Evolutionary conservation across 495 filamentous ascomycete genomes (phyloP).

Genomic region (Penicillium longicatenatum): DNA sequence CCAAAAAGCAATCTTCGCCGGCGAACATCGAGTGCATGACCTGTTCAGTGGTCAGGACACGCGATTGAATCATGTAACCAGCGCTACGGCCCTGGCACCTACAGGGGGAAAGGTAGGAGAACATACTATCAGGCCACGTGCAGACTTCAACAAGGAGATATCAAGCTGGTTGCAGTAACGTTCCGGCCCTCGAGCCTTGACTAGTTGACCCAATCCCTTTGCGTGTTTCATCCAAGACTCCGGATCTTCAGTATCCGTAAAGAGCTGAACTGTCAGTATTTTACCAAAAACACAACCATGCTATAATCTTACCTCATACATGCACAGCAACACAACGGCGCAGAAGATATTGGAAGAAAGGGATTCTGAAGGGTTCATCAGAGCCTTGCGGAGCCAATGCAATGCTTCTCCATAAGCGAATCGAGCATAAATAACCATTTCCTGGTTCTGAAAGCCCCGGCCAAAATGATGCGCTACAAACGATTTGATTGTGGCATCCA

Average conservation of each 20-base stretch:
- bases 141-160: constrained; percentile 30
- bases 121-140: constrained; percentile 36
- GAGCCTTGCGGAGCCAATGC: constrained; percentile 25
- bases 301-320: constrained; percentile 33
- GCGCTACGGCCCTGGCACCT: neutral
- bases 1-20: constrained; percentile 33
- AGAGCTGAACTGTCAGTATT: constrained; percentile 25
- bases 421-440: constrained; percentile 33
- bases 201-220: constrained; percentile 34
- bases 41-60: constrained; percentile 14
- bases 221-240: constrained; percentile 43
- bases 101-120: neutral
- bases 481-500: constrained; percentile 34
- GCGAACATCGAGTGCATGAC: constrained; percentile 42
- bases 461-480: constrained; percentile 39
- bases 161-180: constrained; percentile 33
- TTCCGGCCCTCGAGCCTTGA: constrained; percentile 27
- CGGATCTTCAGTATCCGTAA: constrained; percentile 33
- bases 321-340: constrained; percentile 36
- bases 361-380: constrained; percentile 25
- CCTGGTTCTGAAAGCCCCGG: constrained; percentile 20
- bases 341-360: constrained; percentile 36
- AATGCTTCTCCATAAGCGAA: constrained; percentile 34
- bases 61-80: neutral
- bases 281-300: neutral